These are phyloP conservation scores for Santalum album DNA, from an alignment of 164 flowering plant genomes.

Conservation along the genomic window DNA sequence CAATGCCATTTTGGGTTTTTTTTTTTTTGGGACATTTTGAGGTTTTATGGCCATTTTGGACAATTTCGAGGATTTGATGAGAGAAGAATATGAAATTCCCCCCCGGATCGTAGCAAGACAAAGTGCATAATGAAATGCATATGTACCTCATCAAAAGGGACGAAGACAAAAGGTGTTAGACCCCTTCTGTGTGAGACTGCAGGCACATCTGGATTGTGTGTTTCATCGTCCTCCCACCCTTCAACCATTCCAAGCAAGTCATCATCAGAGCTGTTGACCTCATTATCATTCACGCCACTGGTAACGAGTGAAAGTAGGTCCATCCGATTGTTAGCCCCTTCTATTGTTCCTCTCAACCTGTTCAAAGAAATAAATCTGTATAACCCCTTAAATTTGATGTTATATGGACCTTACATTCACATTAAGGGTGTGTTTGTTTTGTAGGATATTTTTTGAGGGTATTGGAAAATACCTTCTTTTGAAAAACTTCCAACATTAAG, in stretches of 20 bases:
- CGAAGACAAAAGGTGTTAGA: constrained; percentile 72
- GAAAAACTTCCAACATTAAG: too few species aligned
- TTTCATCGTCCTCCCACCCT: constrained; percentile 86
- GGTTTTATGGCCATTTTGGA: too few species aligned
- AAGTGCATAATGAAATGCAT: background rate
- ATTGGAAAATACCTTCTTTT: too few species aligned
- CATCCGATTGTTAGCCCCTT: constrained; percentile 88
- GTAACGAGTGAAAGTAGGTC: constrained; percentile 85
- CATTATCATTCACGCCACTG: constrained; percentile 64
- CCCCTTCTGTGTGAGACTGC: constrained; percentile 89
- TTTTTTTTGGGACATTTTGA: too few species aligned
- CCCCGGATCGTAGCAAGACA: background rate
- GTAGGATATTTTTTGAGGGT: too few species aligned
- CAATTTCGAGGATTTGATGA: background rate
- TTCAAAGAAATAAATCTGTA: background rate
- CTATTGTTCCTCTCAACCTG: constrained; percentile 82
- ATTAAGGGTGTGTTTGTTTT: too few species aligned
- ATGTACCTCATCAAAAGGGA: constrained; percentile 86
- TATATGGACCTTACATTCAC: too few species aligned
- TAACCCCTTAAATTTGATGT: too few species aligned
- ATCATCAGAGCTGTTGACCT: constrained; percentile 40
- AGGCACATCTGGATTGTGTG: constrained; percentile 93
- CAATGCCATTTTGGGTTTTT: too few species aligned
- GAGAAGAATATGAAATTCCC: background rate
- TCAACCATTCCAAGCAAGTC: constrained; percentile 71